Evolutionary conservation across 768 basidiomycete species (phyloP).

Genomic region (Calocybe gangraenosa): DNA sequence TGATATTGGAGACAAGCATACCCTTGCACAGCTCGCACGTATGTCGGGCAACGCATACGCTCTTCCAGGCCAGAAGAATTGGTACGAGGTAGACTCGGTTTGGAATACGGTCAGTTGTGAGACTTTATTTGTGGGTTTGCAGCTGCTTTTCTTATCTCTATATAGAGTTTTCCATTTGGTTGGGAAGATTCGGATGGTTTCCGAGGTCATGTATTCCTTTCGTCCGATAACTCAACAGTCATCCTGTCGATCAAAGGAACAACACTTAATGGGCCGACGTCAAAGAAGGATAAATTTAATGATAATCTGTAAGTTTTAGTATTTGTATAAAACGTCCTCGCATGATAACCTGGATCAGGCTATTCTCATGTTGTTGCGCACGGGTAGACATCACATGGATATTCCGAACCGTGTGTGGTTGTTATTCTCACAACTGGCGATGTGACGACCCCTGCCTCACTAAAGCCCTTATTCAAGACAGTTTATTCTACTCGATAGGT

Average conservation of each 20-base stretch:
- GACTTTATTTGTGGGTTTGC: neutral
- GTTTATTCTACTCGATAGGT: conserved; percentile 88
- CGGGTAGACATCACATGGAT: conserved; percentile 84
- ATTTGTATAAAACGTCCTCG: neutral
- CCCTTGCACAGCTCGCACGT: conserved; percentile 75
- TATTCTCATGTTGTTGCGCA: conserved; percentile 94
- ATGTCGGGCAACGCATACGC: conserved; percentile 92
- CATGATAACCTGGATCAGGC: conserved; percentile 17
- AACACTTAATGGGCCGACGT: conserved; percentile 79
- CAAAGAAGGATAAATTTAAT: conserved; percentile 89
- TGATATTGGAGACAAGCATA: conserved; percentile 74
- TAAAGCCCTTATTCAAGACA: conserved; percentile 80
- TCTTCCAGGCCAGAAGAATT: conserved; percentile 60
- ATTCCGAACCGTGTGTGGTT: conserved; percentile 84
- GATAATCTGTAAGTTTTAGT: conserved; percentile 57
- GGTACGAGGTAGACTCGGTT: conserved; percentile 74
- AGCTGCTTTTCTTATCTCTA: neutral
- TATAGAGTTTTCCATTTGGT: conserved; percentile 75
- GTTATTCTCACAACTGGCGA: conserved; percentile 63
- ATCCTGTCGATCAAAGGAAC: conserved; percentile 90
- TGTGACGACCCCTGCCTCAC: conserved; percentile 84
- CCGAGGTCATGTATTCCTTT: conserved; percentile 85
- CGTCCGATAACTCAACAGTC: conserved; percentile 74
- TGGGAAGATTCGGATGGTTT: conserved; percentile 78
- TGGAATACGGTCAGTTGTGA: conserved; percentile 57